These are phyloP conservation scores for Lumnitzera littorea DNA, from an alignment of 345 rosid species.

Conservation along the genomic window DNA sequence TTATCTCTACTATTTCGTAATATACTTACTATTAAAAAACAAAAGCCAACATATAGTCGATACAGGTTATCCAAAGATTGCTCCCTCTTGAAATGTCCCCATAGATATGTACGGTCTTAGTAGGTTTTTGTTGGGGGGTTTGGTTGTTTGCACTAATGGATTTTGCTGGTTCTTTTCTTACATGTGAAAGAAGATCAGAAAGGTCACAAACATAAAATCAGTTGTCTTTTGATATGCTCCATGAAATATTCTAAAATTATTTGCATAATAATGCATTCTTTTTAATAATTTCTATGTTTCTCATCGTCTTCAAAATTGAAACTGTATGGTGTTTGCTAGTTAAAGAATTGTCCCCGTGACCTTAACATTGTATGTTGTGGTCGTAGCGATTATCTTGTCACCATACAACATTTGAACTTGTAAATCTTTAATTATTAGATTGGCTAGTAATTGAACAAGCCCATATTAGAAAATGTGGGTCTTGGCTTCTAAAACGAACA, in stretches of 20 bases:
- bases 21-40: slow-evolving; percentile 14
- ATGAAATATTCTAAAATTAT: neutral
- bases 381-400: slow-evolving; percentile 8
- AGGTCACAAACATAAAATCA: neutral
- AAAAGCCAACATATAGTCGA: slow-evolving; percentile 12
- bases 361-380: slow-evolving; percentile 6
- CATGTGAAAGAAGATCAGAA: slow-evolving; percentile 8
- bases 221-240: slow-evolving; percentile 8
- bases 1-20: slow-evolving; percentile 7
- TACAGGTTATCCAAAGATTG: neutral
- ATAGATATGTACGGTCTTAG: neutral
- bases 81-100: slow-evolving; percentile 6
- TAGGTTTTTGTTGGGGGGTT: neutral
- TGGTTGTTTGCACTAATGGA: slow-evolving; percentile 8
- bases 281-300: neutral
- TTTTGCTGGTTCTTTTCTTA: slow-evolving; percentile 6
- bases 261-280: neutral
- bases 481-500: too few species aligned
- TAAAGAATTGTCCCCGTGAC: slow-evolving; percentile 29
- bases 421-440: too few species aligned
- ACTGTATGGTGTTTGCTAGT: neutral
- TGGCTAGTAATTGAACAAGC: too few species aligned
- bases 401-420: neutral
- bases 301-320: neutral
- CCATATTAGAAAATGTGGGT: too few species aligned